phyloP scores from a whole-genome alignment of 495 filamentous ascomycete species.

The Pyrenula aspistea region DNA sequence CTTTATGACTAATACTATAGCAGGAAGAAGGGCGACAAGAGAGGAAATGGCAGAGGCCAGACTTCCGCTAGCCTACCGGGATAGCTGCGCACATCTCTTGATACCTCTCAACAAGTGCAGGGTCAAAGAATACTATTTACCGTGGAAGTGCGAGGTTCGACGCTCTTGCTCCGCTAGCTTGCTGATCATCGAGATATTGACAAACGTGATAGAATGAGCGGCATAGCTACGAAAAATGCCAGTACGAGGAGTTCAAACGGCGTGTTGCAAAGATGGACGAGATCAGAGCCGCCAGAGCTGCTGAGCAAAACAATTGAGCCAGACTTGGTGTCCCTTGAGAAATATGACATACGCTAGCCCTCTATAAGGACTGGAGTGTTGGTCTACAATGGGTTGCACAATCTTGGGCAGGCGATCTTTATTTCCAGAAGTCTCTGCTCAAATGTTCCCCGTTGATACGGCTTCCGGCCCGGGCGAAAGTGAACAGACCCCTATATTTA shows the following conservation, averaged over 20 bases:
- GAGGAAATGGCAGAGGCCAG: slow-evolving; percentile 87
- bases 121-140: slow-evolving; percentile 80
- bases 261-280: slow-evolving; percentile 98
- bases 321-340: no score
- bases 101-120: slow-evolving; percentile 95
- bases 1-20: slow-evolving; percentile 5
- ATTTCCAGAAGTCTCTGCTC: no score
- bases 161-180: neutral
- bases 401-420: no score
- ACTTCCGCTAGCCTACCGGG: slow-evolving; percentile 80
- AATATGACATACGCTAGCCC: no score
- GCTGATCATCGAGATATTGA: slow-evolving; percentile 1
- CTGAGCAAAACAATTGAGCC: slow-evolving; percentile 79
- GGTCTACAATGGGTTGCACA: no score
- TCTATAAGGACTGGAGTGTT: no score
- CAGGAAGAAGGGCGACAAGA: slow-evolving; percentile 51
- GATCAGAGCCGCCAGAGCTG: slow-evolving; percentile 74
- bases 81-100: slow-evolving; percentile 85
- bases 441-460: no score
- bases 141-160: slow-evolving; percentile 95
- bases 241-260: slow-evolving; percentile 97
- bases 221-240: slow-evolving; percentile 97
- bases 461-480: no score
- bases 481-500: no score
- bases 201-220: slow-evolving; percentile 60